These are phyloP conservation scores for Metschnikowia drakensbergensis DNA, from an alignment of 805 yeast genomes.

Conservation along the genomic window DNA sequence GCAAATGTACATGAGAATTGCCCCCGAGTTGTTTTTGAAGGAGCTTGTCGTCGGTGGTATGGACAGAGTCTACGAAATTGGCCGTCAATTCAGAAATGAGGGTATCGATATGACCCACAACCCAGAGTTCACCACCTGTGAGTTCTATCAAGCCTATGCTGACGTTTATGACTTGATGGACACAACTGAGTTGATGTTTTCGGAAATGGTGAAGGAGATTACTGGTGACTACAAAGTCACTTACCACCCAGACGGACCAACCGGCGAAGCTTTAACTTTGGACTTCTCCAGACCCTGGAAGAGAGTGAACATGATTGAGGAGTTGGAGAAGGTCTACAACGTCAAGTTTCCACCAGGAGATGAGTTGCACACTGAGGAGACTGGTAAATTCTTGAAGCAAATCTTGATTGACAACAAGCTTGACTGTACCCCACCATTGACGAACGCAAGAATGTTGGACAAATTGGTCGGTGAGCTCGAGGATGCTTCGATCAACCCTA, in stretches of 20 bases:
- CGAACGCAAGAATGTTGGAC: conserved; percentile 98
- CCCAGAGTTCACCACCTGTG: conserved; percentile 99
- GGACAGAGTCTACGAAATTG: conserved; percentile 97
- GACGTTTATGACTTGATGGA: conserved; percentile 95
- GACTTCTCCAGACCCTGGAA: conserved; percentile 98
- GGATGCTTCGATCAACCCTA: conserved; percentile 92
- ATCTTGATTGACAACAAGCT: conserved; percentile 74
- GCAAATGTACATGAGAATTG: conserved; percentile 97
- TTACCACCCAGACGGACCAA: conserved; percentile 94
- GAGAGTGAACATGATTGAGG: conserved; percentile 96
- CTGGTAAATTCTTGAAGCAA: conserved; percentile 83
- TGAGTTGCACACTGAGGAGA: conserved; percentile 88
- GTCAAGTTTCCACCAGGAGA: conserved; percentile 96
- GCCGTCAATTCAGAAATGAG: conserved; percentile 98
- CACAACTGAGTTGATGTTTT: conserved; percentile 86
- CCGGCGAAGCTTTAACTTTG: conserved; percentile 69
- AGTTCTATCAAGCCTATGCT: conserved; percentile 96
- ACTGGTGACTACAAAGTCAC: conserved; percentile 82
- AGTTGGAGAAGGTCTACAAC: conserved; percentile 78
- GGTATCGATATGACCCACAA: conserved; percentile 98
- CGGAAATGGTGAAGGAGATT: conserved; percentile 95
- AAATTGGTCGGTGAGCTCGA: conserved; percentile 96
- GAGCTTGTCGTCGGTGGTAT: conserved; percentile 97
- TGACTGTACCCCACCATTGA: conserved; percentile 89
- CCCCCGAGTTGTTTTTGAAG: conserved; percentile 94